Evolutionary conservation across 164 flowering plant species (phyloP), one percentile per base, ranked within the genome.

Genomic region (Piper betle): DNA sequence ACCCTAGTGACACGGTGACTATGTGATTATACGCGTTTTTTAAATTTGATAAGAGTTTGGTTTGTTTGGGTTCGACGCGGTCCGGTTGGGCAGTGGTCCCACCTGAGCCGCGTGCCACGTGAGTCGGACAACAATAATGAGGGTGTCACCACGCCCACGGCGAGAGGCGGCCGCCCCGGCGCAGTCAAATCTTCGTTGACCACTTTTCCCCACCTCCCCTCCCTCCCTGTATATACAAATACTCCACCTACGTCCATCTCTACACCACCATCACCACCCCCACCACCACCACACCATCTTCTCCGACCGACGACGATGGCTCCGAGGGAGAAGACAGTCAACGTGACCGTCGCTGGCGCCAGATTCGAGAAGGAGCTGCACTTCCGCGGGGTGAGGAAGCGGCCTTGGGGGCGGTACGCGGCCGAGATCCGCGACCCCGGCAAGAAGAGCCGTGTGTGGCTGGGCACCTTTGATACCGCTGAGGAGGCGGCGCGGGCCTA

Each of bases 371-470:
- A 67, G 54, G 92, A 86, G 75, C 75, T 77, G 56, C 78, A 81
- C 5, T 85, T 65, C 69, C 67, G 91, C 50, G 92, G 92, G 4
- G 92, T 86, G 8, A 70, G 92, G 52, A 86, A 82, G 84, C 67
- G 92, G 55, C 92, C 92, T 1, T 86, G 92, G 92, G 92, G 92
- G 0, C 75, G 92, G 1, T 86, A 82, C 73, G 92, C 92, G 10
- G 88, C 92, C 37, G 92, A 86, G 79, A 86, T 86, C 63, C 72
- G 92, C 0, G 88, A 86, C 63, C 92, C 92, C 2, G 75, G 82
- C 15, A 82, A 82, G 78, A 86, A 86, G 72, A 79, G 80, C 37
- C 78, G 92, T 0, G 92, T 86, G 42, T 86, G 87, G 91, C 75
- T 85, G n/a, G 91, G 87, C 5, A 83, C 87, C 11, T 82, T 80